Percentiles rank a stretch among this genome's conserved stretches.
phyloP scores from a whole-genome alignment of 2,329 filamentous ascomycete genomes.

The Aureobasidium vineae region DNA sequence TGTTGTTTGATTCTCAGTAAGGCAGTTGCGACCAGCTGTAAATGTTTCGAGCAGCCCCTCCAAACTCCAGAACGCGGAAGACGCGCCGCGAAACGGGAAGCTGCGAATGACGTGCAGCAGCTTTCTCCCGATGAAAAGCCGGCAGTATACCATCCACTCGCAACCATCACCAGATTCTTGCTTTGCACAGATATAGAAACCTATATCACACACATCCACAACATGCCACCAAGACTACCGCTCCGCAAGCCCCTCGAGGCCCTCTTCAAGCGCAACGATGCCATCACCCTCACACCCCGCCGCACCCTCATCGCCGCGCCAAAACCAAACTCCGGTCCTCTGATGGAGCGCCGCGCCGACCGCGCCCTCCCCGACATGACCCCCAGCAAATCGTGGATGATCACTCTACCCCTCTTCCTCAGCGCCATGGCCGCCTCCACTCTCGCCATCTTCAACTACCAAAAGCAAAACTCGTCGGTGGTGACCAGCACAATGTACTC shows the following conservation, averaged over 20 bases:
- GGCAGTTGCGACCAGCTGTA: neutral
- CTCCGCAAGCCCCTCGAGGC: conserved; percentile 13
- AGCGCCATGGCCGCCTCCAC: conserved; percentile 67
- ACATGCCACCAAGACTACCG: conserved; percentile 24
- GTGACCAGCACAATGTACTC: conserved; percentile 88
- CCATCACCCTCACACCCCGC: conserved; percentile 18
- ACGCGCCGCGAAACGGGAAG: conserved; percentile 1
- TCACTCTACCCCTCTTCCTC: conserved; percentile 78
- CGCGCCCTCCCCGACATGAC: conserved; percentile 51
- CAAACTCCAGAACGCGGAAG: neutral
- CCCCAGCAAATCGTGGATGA: conserved; percentile 41
- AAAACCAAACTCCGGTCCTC: conserved; percentile 50
- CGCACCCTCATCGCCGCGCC: conserved; percentile 53
- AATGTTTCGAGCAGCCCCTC: neutral
- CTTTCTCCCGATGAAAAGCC: conserved; percentile 4
- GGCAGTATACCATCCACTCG: neutral
- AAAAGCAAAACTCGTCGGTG: conserved; percentile 81
- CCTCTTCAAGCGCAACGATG: conserved; percentile 25
- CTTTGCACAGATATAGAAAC: neutral
- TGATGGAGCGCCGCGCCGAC: conserved; percentile 54
- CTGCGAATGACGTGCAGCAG: conserved; percentile 12
- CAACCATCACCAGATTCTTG: neutral
- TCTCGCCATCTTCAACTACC: conserved; percentile 98
- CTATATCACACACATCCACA: neutral
- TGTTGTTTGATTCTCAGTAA: neutral